Percentiles rank a stretch among this genome's conserved stretches.
These are phyloP conservation scores for Acorus calamus DNA, from an alignment of 106 monocot genomes.

Conservation along the genomic window DNA sequence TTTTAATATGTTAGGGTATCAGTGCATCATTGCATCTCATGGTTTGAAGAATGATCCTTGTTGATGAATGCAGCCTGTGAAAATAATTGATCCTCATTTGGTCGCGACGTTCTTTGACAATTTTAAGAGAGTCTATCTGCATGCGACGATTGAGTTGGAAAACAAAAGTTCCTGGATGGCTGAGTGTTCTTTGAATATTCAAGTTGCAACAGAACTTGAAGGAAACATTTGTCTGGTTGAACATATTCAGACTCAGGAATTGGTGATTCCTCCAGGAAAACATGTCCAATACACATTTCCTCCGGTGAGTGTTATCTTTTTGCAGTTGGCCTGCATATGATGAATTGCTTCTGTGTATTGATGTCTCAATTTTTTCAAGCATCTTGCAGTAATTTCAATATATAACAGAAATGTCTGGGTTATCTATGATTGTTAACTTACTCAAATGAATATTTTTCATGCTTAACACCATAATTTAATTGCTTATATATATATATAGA, in stretches of 20 bases:
- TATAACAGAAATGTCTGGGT: too few species aligned
- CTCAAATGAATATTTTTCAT: too few species aligned
- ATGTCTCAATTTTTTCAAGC: background rate
- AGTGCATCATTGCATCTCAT: too few species aligned
- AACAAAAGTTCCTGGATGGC: slow-evolving; percentile 74
- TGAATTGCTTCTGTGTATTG: background rate
- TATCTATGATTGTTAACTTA: too few species aligned
- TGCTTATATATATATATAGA: too few species aligned
- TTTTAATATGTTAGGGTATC: too few species aligned
- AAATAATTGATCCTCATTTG: slow-evolving; percentile 75
- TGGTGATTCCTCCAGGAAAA: slow-evolving; percentile 54
- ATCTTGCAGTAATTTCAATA: too few species aligned
- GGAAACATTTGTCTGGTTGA: slow-evolving; percentile 66
- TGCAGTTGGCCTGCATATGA: background rate
- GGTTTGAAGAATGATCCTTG: background rate
- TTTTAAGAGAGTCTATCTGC: slow-evolving; percentile 78
- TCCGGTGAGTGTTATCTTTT: slow-evolving; percentile 49
- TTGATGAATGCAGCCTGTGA: slow-evolving; percentile 69
- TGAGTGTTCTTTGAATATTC: slow-evolving; percentile 70
- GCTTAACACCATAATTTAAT: too few species aligned
- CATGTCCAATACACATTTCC: slow-evolving; percentile 55
- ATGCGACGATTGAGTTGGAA: slow-evolving; percentile 73
- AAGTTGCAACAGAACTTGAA: slow-evolving; percentile 71
- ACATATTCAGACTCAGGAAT: slow-evolving; percentile 42
- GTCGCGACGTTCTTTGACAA: slow-evolving; percentile 85